These are phyloP conservation scores for Ilex asprella DNA, from an alignment of 257 asterid genomes.

Conservation along the genomic window DNA sequence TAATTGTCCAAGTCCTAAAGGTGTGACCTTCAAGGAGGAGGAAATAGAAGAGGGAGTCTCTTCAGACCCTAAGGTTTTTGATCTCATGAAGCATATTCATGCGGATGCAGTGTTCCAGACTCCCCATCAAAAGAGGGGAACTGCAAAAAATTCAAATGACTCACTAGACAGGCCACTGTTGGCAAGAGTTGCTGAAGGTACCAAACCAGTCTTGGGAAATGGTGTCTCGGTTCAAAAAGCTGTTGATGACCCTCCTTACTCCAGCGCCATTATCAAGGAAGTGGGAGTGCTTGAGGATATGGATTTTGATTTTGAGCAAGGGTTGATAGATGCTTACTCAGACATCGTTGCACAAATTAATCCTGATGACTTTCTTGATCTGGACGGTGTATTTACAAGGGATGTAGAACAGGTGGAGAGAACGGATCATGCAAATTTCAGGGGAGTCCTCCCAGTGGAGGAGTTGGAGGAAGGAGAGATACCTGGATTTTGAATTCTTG, in stretches of 20 bases:
- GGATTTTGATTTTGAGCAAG: conserved; percentile 40
- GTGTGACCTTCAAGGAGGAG: conserved; percentile 67
- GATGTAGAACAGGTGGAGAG: conserved; percentile 16
- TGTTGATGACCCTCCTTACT: conserved; percentile 6
- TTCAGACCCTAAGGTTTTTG: conserved; percentile 38
- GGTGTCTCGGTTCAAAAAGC: conserved; percentile 1
- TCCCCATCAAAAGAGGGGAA: conserved; percentile 6
- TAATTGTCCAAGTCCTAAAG: conserved; percentile 34
- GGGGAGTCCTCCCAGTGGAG: conserved; percentile 17
- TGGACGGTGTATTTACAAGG: conserved; percentile 23
- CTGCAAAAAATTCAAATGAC: conserved; percentile 12
- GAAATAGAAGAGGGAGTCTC: conserved; percentile 48
- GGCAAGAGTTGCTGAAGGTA: conserved; percentile 8
- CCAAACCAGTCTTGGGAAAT: conserved; percentile 6
- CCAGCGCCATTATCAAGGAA: conserved; percentile 27
- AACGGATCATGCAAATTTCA: conserved; percentile 1
- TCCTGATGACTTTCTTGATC: conserved; percentile 32
- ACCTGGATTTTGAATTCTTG: conserved; percentile 3
- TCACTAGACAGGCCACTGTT: conserved; percentile 12
- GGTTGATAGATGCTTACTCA: conserved; percentile 24
- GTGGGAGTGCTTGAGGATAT: conserved; percentile 30
- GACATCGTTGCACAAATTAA: conserved; percentile 24
- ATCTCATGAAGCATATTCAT: conserved; percentile 28
- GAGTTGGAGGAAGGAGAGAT: conserved; percentile 90
- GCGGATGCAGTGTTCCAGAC: background rate